Evolutionary conservation across 2,329 filamentous ascomycete species (phyloP), one percentile per base, ranked within the genome.

Genomic region (Decorospora gaudefroyi): DNA sequence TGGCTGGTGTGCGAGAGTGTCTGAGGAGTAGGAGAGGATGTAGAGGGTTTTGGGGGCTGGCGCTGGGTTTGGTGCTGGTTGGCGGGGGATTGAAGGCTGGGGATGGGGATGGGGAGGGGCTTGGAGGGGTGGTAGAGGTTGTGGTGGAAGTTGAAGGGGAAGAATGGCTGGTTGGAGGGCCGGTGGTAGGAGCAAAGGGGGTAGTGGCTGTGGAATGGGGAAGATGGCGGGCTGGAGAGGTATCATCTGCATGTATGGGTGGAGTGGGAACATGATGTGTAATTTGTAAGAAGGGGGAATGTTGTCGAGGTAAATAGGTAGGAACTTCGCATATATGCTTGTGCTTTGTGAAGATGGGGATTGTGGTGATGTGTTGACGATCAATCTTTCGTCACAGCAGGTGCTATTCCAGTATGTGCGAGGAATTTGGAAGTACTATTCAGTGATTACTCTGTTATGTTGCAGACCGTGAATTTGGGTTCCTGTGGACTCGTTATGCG

Each of bases 11-110:
- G 35, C 23, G 19, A 46, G 3, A 10, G 19, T 21, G 10, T 42
- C 18, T 6, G 37, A 31, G 3, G 37, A 46, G 31, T 42, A 46
- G 12, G 31, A 42, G 19, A 31, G 13, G 1, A 46, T 23, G 22
- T 42, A 42, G 6, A 38, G 33, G 0, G 22, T 26, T 36, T 36
- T 36, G 15, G 17, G 22, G 0, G 4, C 16, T 17, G 22, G 17
- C n/a, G 26, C 27, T 4, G 30, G 6, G 16, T 9, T 4, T 31
- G 29, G 19, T 16, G 22, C 32, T 35, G 26, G 26, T 6, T 28
- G 12, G 19, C n/a, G n/a, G n/a, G n/a, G n/a, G n/a, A 30, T 9
- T 1, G n/a, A 8, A 10, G 25, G n/a, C 22, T 42, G 31, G 1
- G 23, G 34, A 17, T 37, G 16, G 4, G 13, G 5, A 7, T 18